Evolutionary conservation across 176 grass and related monocot species (phyloP).

Genomic region (Aegilops speltoides): DNA sequence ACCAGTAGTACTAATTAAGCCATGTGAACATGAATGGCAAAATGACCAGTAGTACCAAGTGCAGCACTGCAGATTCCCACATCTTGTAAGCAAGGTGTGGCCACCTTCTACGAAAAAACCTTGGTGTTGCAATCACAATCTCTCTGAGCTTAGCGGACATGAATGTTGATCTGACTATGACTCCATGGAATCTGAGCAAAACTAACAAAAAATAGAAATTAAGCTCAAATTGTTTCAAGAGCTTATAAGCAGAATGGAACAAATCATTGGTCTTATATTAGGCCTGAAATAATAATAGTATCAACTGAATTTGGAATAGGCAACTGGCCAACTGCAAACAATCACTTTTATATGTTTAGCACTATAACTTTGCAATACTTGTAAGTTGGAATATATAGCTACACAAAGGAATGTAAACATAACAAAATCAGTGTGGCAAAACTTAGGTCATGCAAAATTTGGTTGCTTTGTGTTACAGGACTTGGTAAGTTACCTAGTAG

Average conservation of each 20-base stretch:
- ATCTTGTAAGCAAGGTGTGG: too few relatives aligned
- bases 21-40: too few relatives aligned
- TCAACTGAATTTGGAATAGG: not conserved
- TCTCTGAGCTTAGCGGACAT: too few relatives aligned
- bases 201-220: not conserved
- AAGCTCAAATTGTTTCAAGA: not conserved
- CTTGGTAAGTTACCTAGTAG: not conserved
- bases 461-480: not conserved
- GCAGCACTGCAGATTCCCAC: too few relatives aligned
- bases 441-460: not conserved
- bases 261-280: not conserved
- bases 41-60: too few relatives aligned
- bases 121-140: too few relatives aligned
- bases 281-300: not conserved
- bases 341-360: not conserved
- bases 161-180: too few relatives aligned
- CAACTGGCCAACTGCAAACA: not conserved
- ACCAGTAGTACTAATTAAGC: too few relatives aligned
- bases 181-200: too few relatives aligned
- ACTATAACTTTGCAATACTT: not conserved
- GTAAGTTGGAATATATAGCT: not conserved
- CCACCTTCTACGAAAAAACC: too few relatives aligned
- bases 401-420: not conserved
- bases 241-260: not conserved
- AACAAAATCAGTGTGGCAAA: not conserved